These are phyloP conservation scores for Dendrobium catenatum DNA, from an alignment of 106 monocot genomes.

Conservation along the genomic window DNA sequence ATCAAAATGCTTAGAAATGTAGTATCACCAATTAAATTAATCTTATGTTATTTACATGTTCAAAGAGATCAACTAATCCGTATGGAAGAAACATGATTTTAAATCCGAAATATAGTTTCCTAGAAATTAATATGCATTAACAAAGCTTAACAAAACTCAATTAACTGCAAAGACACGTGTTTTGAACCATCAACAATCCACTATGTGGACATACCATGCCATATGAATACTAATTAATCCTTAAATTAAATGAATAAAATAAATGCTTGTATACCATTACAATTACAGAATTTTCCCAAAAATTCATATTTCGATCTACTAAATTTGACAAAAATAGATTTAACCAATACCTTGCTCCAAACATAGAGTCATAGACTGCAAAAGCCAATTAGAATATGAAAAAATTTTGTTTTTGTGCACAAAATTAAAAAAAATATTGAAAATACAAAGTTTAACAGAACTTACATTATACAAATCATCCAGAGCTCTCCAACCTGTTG, in stretches of 20 bases:
- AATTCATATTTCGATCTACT: not conserved
- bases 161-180: not conserved
- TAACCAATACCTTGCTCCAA: not conserved
- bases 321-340: not conserved
- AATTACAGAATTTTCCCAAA: not conserved
- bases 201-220: not conserved
- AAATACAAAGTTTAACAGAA: slow-evolving; percentile 6
- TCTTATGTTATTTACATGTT: too few relatives aligned
- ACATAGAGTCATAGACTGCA: not conserved
- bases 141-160: too few relatives aligned
- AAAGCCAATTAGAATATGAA: not conserved
- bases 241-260: not conserved
- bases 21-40: too few relatives aligned
- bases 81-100: too few relatives aligned
- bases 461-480: slow-evolving; percentile 75
- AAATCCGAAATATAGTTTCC: too few relatives aligned
- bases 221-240: not conserved
- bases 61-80: too few relatives aligned
- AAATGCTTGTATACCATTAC: not conserved
- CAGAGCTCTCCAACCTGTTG: slow-evolving; percentile 79
- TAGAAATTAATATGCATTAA: too few relatives aligned
- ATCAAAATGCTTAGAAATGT: too few relatives aligned
- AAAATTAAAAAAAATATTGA: not conserved
- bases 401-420: not conserved
- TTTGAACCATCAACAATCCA: not conserved